Base-by-base conservation (phyloP, 2,329 filamentous ascomycete genomes). In the Knoxdaviesia proteae region DNA sequence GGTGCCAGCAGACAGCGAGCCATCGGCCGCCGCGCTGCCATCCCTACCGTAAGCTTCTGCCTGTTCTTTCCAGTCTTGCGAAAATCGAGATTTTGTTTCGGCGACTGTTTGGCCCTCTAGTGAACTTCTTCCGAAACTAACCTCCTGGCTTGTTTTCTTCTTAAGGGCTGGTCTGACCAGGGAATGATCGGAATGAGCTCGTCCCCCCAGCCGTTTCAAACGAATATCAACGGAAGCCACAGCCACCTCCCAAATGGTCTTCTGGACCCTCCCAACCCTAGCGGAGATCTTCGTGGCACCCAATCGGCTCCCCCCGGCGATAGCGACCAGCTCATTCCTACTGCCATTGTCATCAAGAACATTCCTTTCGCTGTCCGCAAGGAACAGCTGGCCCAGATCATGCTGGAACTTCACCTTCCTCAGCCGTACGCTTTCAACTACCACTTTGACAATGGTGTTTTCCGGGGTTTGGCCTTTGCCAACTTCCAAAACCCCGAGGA, bases 381-480 rank as follows among this genome's bases (percentile, higher is more conserved):
- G 62, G 90, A 98, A 61, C 84, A 88, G 53, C 69, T 98, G 36
- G 84, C 93, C 34, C 76, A 79, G 48, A 71, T 94, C 51, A 98
- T 98, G 90, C 83, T 87, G 6, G 84, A 94, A 20, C 74, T 96
- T 70, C 81, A 84, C 50, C 71, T 98, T 36, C 90, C 90, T 1
- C 74, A 96, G 50, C 90, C 90, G 0, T 98, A 98, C 56, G 90
- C 90, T 8, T 98, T 98, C 69, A 98, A 98, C 67, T 96, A 98
- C 55, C 90, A 98, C 60, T 98, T 98, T 56, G 90, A 98, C 57
- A 92, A 93, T 53, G 90, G 90, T 32, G 87, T 98, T 32, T 98
- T 98, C 65, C 72, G 90, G 45, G 90, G 90, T 6, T 67, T 98
- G 42, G 90, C 90, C 2, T 98, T 98, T 63, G 90, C 90, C 56